Evolutionary conservation across 495 filamentous ascomycete species (phyloP).

Genomic region (Penicillium antarcticum): DNA sequence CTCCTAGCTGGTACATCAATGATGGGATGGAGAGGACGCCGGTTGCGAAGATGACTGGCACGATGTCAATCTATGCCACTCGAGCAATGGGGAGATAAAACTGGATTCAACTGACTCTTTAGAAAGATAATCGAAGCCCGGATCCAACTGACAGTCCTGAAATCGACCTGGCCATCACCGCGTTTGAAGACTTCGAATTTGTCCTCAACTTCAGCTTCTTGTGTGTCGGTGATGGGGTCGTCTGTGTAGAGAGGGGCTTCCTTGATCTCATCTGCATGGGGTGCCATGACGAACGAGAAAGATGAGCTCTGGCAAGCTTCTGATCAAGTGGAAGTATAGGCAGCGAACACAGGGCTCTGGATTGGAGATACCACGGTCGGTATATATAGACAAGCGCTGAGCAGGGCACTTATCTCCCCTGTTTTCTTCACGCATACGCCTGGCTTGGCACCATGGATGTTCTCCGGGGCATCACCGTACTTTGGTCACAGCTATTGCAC

Average conservation of each 20-base stretch:
- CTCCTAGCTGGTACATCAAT: constrained; percentile 59
- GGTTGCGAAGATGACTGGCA: constrained; percentile 45
- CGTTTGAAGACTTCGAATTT: constrained; percentile 51
- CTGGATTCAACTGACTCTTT: constrained; percentile 30
- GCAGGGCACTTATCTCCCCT: constrained; percentile 1
- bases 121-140: constrained; percentile 55
- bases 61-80: not conserved
- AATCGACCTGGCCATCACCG: constrained; percentile 47
- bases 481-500: too few relatives aligned
- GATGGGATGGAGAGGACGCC: constrained; percentile 61
- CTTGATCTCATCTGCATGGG: constrained; percentile 18
- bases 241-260: constrained; percentile 5
- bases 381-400: not conserved
- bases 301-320: not conserved
- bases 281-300: constrained; percentile 6
- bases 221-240: constrained; percentile 3
- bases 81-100: too few relatives aligned
- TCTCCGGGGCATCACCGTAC: too few relatives aligned
- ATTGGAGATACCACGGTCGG: not conserved
- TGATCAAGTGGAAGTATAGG: too few relatives aligned
- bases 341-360: not conserved
- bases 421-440: constrained; percentile 11
- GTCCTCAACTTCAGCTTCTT: constrained; percentile 19
- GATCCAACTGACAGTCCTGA: constrained; percentile 57
- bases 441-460: too few relatives aligned